Evolutionary conservation across 2,329 filamentous ascomycete species (phyloP).

Genomic region (Lecanosticta acicola): DNA sequence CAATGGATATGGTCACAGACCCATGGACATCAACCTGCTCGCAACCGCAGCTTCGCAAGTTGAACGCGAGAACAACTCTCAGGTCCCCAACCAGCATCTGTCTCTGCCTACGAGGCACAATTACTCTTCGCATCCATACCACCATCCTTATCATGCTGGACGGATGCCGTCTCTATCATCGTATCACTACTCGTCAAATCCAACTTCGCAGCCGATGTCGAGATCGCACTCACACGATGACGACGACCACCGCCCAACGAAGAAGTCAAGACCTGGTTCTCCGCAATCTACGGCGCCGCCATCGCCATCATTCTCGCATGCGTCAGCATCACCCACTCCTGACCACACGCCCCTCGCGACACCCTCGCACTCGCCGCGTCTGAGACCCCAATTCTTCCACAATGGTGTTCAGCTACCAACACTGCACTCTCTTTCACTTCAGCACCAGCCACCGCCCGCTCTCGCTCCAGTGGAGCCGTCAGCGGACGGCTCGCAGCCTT

Average conservation of each 20-base stretch:
- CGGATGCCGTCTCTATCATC: slow-evolving; percentile 71
- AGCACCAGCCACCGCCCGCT: slow-evolving; percentile 53
- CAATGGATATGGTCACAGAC: slow-evolving; percentile 35
- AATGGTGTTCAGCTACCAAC: slow-evolving; percentile 77
- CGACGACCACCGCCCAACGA: slow-evolving; percentile 72
- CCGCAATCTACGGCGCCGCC: slow-evolving; percentile 94
- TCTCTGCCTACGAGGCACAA: slow-evolving; percentile 28
- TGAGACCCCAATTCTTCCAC: slow-evolving; percentile 66
- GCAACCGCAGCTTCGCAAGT: slow-evolving; percentile 64
- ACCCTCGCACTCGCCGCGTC: slow-evolving; percentile 85
- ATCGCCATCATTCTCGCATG: slow-evolving; percentile 92
- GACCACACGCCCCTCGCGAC: slow-evolving; percentile 98
- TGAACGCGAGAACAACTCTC: slow-evolving; percentile 52
- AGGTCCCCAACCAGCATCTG: slow-evolving; percentile 39
- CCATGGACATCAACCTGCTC: slow-evolving; percentile 62
- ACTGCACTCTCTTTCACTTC: slow-evolving; percentile 66
- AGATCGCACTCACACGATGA: slow-evolving; percentile 79
- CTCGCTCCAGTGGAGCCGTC: slow-evolving; percentile 66
- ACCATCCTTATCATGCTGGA: slow-evolving; percentile 50
- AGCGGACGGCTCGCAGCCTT: slow-evolving; percentile 55
- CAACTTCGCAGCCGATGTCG: slow-evolving; percentile 70
- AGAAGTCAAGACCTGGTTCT: slow-evolving; percentile 87
- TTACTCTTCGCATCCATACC: slow-evolving; percentile 37
- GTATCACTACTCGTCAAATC: slow-evolving; percentile 55
- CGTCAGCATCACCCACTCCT: slow-evolving; percentile 89